Evolutionary conservation across 2,329 filamentous ascomycete species (phyloP).

Genomic region (Trichoderma sp.): DNA sequence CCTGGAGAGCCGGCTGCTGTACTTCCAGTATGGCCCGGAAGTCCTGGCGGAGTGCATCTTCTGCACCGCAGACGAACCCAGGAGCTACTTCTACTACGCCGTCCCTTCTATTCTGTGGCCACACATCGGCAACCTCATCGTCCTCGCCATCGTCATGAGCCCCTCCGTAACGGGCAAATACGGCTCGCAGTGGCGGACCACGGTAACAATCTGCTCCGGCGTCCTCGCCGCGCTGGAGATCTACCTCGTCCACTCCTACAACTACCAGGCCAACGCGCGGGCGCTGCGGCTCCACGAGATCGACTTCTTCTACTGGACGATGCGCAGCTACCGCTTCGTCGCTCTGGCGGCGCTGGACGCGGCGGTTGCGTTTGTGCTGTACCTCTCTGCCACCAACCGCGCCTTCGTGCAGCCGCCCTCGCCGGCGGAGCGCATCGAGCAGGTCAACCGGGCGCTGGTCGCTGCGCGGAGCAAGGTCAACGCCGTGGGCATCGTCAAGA

Average conservation of each 20-base stretch:
- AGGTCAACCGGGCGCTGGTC: conserved; percentile 58
- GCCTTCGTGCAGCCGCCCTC: conserved; percentile 67
- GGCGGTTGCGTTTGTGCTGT: conserved; percentile 66
- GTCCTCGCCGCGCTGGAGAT: conserved; percentile 65
- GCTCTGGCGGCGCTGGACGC: conserved; percentile 67
- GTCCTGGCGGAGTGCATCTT: conserved; percentile 78
- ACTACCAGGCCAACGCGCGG: conserved; percentile 64
- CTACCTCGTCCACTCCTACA: conserved; percentile 66
- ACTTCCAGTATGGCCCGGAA: conserved; percentile 78
- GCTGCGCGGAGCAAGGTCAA: conserved; percentile 66
- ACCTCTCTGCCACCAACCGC: conserved; percentile 76
- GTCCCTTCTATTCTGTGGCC: conserved; percentile 71
- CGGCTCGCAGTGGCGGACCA: conserved; percentile 68
- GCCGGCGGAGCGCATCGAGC: conserved; percentile 67
- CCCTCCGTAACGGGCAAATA: conserved; percentile 63
- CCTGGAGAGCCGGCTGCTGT: conserved; percentile 73
- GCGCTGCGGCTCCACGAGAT: conserved; percentile 65
- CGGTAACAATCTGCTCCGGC: conserved; percentile 66
- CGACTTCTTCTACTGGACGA: conserved; percentile 71
- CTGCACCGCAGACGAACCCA: conserved; percentile 70
- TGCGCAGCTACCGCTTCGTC: conserved; percentile 64
- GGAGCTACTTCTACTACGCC: conserved; percentile 78
- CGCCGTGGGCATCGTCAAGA: conserved; percentile 74
- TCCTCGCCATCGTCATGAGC: conserved; percentile 75
- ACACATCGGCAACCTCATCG: conserved; percentile 77